A percentile compares a stretch with the other conserved stretches of the same genome.
Evolutionary conservation across 2,329 filamentous ascomycete species (phyloP).

Genomic region (Penicillium capsulatum): DNA sequence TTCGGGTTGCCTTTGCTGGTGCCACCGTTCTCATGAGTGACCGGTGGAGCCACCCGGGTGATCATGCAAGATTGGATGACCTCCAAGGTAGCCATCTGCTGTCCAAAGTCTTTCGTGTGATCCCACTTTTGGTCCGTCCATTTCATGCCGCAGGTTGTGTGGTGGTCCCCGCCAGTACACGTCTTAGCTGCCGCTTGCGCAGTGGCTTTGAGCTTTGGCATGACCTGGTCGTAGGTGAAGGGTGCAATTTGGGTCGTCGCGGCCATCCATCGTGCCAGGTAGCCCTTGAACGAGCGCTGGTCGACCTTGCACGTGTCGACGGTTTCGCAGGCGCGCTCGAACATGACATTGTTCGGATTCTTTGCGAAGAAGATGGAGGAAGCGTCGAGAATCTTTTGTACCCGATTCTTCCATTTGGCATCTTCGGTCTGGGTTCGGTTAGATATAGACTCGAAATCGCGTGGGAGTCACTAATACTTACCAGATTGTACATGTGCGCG

Average conservation of each 20-base stretch:
- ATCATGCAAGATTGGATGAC: slow-evolving; percentile 36
- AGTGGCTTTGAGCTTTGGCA: slow-evolving; percentile 51
- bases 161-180: slow-evolving; percentile 48
- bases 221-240: slow-evolving; percentile 49
- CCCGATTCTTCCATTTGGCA: slow-evolving; percentile 51
- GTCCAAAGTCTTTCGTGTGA: slow-evolving; percentile 36
- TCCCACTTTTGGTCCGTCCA: slow-evolving; percentile 40
- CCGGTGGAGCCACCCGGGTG: slow-evolving; percentile 26
- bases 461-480: slow-evolving; percentile 23
- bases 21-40: slow-evolving; percentile 30
- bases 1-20: slow-evolving; percentile 33
- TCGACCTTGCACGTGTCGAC: slow-evolving; percentile 57
- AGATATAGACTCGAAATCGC: not conserved
- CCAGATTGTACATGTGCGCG: slow-evolving; percentile 54
- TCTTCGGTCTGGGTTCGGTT: slow-evolving; percentile 31
- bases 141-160: slow-evolving; percentile 37
- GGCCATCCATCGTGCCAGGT: slow-evolving; percentile 58
- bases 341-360: slow-evolving; percentile 48
- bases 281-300: slow-evolving; percentile 63
- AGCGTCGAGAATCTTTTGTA: slow-evolving; percentile 52
- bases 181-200: slow-evolving; percentile 53
- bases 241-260: slow-evolving; percentile 56
- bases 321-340: slow-evolving; percentile 57
- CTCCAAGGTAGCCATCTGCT: slow-evolving; percentile 40
- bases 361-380: slow-evolving; percentile 51